Evolutionary conservation across 768 basidiomycete genomes (phyloP).

Genomic region (Kwoniella europaea): DNA sequence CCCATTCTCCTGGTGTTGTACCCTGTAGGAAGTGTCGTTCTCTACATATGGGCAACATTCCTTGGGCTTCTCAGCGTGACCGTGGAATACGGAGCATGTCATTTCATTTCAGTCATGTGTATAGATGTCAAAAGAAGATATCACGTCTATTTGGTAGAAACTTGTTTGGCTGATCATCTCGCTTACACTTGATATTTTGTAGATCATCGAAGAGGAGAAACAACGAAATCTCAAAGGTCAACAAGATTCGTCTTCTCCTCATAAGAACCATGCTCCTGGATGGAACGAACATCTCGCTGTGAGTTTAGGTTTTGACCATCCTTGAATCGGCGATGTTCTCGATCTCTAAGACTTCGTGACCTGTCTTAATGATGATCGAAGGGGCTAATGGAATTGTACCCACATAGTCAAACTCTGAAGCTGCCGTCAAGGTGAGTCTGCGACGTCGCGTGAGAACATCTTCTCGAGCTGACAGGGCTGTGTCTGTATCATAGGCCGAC

Average conservation of each 20-base stretch:
- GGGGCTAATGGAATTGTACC: no score
- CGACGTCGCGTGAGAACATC: background rate
- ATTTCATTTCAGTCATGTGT: no score
- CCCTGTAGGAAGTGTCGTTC: no score
- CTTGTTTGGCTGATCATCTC: background rate
- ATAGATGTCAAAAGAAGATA: background rate
- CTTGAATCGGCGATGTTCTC: no score
- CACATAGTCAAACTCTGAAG: conserved; percentile 53
- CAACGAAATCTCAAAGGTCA: conserved; percentile 38
- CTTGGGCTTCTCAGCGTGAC: no score
- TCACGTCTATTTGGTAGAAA: background rate
- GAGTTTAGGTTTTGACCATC: conserved; percentile 16
- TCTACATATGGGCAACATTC: no score
- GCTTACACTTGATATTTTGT: background rate
- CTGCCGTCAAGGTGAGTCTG: conserved; percentile 48
- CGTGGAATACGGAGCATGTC: no score
- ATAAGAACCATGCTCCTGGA: conserved; percentile 53
- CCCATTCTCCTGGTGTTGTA: background rate
- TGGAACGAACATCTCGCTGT: conserved; percentile 57
- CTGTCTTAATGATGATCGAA: no score
- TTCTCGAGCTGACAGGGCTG: background rate
- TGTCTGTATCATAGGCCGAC: conserved; percentile 34
- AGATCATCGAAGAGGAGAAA: conserved; percentile 43
- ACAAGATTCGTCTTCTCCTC: conserved; percentile 42
- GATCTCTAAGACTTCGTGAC: no score